Percentiles rank a stretch among this genome's conserved stretches.
Evolutionary conservation across 257 asterid species (phyloP).

Genomic region (Asclepias syriaca): DNA sequence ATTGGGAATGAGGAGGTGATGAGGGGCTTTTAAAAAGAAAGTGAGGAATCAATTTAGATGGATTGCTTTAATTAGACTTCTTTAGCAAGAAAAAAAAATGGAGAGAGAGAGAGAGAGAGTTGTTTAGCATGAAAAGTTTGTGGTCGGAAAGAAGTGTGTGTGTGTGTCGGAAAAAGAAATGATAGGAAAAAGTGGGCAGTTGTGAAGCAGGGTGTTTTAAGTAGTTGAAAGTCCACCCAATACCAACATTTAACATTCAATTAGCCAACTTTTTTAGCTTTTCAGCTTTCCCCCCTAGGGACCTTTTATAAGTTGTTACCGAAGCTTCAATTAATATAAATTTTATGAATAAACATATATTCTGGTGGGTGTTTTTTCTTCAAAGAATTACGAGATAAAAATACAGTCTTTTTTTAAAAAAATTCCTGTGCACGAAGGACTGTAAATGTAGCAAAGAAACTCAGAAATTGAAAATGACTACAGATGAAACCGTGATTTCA

Average conservation of each 20-base stretch:
- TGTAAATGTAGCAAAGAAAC: not conserved
- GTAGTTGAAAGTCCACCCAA: slow-evolving; percentile 46
- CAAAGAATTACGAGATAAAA: too few relatives aligned
- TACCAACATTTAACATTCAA: slow-evolving; percentile 49
- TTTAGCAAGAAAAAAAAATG: slow-evolving; percentile 22
- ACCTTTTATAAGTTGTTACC: slow-evolving; percentile 24
- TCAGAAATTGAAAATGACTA: not conserved
- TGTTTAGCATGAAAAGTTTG: slow-evolving; percentile 35
- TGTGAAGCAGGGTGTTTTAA: slow-evolving; percentile 30
- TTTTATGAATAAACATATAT: too few relatives aligned
- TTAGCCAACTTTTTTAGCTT: slow-evolving; percentile 76
- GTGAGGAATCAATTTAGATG: slow-evolving; percentile 20
- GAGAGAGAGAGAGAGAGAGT: not conserved
- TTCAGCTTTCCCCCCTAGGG: slow-evolving; percentile 21
- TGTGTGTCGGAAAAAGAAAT: too few relatives aligned
- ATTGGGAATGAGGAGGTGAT: slow-evolving; percentile 4
- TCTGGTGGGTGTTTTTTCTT: too few relatives aligned
- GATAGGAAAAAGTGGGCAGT: slow-evolving; percentile 13
- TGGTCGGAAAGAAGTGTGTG: slow-evolving; percentile 25
- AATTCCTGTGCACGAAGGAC: too few relatives aligned
- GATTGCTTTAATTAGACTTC: slow-evolving; percentile 18
- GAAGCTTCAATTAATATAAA: too few relatives aligned
- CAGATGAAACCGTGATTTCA: not conserved
- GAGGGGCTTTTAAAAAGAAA: slow-evolving; percentile 59
- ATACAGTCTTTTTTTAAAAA: too few relatives aligned